Evolutionary conservation across 331 rosid species (phyloP), one percentile per base, ranked within the genome.

Genomic region (Acacia pycnantha): DNA sequence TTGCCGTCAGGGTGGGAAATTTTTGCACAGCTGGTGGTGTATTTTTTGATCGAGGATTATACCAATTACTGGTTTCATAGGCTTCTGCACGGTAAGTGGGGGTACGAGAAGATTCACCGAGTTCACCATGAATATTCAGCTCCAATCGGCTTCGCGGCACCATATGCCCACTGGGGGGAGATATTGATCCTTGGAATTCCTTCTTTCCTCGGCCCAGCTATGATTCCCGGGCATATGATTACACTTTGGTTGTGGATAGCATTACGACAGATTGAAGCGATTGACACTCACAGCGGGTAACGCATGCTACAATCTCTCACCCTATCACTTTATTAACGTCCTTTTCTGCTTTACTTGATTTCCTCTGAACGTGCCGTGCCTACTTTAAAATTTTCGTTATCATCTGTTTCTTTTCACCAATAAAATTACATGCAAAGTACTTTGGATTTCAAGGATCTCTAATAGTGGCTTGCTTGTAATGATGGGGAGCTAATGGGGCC

Each of bases 121-220:
- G 91, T 91, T 26, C 98, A 94, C 77, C 98, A 94, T 69, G 97
- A 94, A 77, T 94, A 92, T 85, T 64, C 89, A 73, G 85, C 97
- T 82, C 98, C 97, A 18, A 77, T 90, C 56, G 97, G 89, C 26
- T 89, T 79, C 31, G 89, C 98, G 2, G 98, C 97, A 24, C 97
- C 97, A 2, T 89, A 93, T 67, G 95, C 97, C 0, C 97, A 94
- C 79, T 94, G 97, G 98, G 92, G 91, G 3, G 97, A 94, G 88
- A 21, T 91, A 69, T 74, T 93, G 84, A 86, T 90, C 50, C 86
- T 94, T 19, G 97, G 98, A 15, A 77, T 90, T 79, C 97, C 98
- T 4, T 82, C 97, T 58, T 91, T 94, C 80, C 88, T 93, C 1
- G 97, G 97, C 41, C 98, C 98, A 8, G 94, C 92, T 9, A 75